phyloP scores from a whole-genome alignment of 805 yeast species.

The Cyberlindnera subsufficiens region DNA sequence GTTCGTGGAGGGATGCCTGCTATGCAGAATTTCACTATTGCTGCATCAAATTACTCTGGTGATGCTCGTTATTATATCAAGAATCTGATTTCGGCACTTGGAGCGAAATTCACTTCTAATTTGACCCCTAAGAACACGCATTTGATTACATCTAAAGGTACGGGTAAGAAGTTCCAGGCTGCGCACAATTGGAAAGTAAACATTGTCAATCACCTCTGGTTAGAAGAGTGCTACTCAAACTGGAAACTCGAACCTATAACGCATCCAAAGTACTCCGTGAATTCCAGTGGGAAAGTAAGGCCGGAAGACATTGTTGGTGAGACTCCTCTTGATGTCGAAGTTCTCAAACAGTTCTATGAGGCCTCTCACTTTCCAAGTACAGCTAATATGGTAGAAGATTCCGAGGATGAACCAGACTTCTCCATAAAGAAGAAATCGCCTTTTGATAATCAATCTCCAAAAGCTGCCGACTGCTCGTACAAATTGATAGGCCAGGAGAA shows the following conservation, averaged over 20 bases:
- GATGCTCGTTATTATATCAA: conserved; percentile 74
- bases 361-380: conserved; percentile 21
- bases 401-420: conserved; percentile 15
- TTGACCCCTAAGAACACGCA: conserved; percentile 63
- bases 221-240: conserved; percentile 68
- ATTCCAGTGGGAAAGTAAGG: conserved; percentile 7
- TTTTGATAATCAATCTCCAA: background rate
- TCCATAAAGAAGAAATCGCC: background rate
- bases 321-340: conserved; percentile 37
- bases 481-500: background rate
- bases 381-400: conserved; percentile 17
- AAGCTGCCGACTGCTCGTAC: background rate
- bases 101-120: conserved; percentile 69
- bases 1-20: conserved; percentile 42
- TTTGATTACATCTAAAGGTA: conserved; percentile 58
- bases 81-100: conserved; percentile 55
- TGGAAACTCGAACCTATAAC: conserved; percentile 51
- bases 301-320: conserved; percentile 48
- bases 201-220: conserved; percentile 79
- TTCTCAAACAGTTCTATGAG: conserved; percentile 34
- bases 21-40: conserved; percentile 48
- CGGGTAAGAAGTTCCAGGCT: conserved; percentile 72
- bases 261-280: conserved; percentile 39
- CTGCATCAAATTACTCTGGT: conserved; percentile 80
- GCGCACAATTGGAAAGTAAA: conserved; percentile 64